Conservation (phyloP, 169 alveolate species). For the Plasmodium chabaudi region DNA sequence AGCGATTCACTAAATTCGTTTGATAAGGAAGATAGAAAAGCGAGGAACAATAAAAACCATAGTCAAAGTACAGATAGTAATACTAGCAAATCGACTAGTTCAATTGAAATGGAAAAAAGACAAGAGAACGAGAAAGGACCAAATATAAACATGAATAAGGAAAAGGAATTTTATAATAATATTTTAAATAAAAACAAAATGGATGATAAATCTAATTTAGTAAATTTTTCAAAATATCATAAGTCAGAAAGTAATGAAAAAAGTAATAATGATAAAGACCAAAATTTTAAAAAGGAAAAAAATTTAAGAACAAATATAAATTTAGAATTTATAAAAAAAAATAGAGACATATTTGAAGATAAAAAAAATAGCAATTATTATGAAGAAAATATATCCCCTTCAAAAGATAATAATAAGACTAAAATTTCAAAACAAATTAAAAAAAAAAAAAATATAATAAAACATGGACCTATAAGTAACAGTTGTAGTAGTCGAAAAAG, state of each 20-base stretch:
- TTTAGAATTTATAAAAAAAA: too few species aligned
- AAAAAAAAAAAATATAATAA: not conserved
- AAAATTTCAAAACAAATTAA: not conserved
- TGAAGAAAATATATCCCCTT: too few species aligned
- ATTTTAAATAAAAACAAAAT: constrained; percentile 5
- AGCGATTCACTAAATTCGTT: not conserved
- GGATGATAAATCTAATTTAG: not conserved
- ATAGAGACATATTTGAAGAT: not conserved
- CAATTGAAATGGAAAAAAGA: not conserved
- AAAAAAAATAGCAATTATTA: not conserved
- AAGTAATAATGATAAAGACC: too few species aligned
- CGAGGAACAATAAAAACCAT: not conserved
- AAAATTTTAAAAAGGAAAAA: not conserved
- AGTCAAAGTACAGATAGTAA: too few species aligned
- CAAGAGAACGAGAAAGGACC: not conserved
- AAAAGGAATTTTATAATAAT: not conserved
- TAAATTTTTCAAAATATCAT: too few species aligned
- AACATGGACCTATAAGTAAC: not conserved
- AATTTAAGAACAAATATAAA: not conserved
- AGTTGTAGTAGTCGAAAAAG: not conserved
- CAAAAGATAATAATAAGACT: too few species aligned
- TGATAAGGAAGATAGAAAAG: not conserved
- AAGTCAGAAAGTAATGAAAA: too few species aligned
- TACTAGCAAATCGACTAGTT: not conserved
- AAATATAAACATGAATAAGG: not conserved